Evolutionary conservation across 148 eudicot genomes (phyloP), one percentile per base, ranked within the genome.

Genomic region (Pharnaceum exiguum): DNA sequence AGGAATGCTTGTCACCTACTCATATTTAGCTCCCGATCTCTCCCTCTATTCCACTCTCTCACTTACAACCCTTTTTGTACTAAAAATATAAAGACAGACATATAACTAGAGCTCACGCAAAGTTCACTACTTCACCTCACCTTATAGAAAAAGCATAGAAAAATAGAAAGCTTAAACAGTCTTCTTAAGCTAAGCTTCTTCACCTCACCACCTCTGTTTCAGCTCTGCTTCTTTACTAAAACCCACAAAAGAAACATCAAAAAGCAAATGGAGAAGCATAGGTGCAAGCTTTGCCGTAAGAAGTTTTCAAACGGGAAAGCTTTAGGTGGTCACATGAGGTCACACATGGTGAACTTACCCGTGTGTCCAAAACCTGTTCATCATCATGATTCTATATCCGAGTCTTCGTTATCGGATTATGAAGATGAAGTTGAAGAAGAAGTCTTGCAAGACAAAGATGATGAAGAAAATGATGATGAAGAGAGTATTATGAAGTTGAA

Each of bases 321-420:
- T 36, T 63, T 89, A 17, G 96, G 96, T n/a, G 94, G 90, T 3
- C 96, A 89, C 52, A 89, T 89, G 96, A 86, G 86, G 70, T 85
- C 87, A 39, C 96, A 90, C 65, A 69, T 80, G 80, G 43, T 78
- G 78, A 78, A 70, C 59, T 62, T 55, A 1, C 63, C 53, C 3
- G 55, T 67, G 26, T 61, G 71, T 3, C 60, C 47, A 12, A 52
- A 54, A 32, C 39, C 68, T 12, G 46, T 39, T 2, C 61, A 30
- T 13, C 36, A 12, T 47, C 30, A 32, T 33, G 64, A 55, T n/a
- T n/a, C n/a, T n/a, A n/a, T n/a, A 32, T 16, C 45, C 0, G 63
- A 55, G 35, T 60, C 76, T 5, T 18, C 50, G 9, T 16, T 53
- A 1, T 59, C 63, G n/a, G n/a, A n/a, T n/a, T n/a, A n/a, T n/a